These are phyloP conservation scores for Pulveroboletus ravenelii DNA, from an alignment of 768 basidiomycete genomes.

Conservation along the genomic window DNA sequence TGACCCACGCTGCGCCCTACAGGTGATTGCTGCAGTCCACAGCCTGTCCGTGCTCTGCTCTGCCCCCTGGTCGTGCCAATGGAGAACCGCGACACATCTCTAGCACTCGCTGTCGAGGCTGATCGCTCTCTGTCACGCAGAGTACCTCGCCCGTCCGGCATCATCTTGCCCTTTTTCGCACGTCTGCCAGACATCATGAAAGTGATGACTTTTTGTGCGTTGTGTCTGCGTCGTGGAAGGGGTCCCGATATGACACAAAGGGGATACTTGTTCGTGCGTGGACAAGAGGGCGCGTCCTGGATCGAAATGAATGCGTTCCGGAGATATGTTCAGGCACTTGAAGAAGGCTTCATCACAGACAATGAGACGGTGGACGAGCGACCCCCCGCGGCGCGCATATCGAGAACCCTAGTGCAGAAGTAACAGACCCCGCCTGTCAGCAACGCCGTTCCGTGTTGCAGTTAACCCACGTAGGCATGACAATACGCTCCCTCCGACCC, in stretches of 20 bases:
- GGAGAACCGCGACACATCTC: conserved; percentile 49
- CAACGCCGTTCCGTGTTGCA: conserved; percentile 20
- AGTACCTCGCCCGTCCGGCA: conserved; percentile 46
- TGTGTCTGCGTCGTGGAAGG: conserved; percentile 26
- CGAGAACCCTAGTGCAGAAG: conserved; percentile 1
- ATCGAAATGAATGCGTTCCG: conserved; percentile 44
- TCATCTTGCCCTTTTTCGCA: conserved; percentile 41
- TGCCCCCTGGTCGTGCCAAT: conserved; percentile 18
- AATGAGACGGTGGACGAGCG: conserved; percentile 21
- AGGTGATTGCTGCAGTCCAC: conserved; percentile 5
- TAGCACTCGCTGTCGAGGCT: conserved; percentile 24
- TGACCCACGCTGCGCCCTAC: conserved; percentile 23
- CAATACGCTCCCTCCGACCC: conserved; percentile 30
- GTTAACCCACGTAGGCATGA: conserved; percentile 21
- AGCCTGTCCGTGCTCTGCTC: conserved; percentile 42
- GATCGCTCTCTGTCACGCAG: conserved; percentile 10
- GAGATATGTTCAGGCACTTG: conserved; percentile 41
- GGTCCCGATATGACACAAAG: conserved; percentile 52
- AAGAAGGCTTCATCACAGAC: conserved; percentile 39
- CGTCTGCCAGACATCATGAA: conserved; percentile 21
- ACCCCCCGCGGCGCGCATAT: conserved; percentile 10
- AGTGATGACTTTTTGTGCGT: conserved; percentile 26
- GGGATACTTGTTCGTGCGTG: conserved; percentile 40
- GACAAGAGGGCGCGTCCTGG: conserved; percentile 11
- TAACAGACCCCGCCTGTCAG: conserved; percentile 12